Conservation (phyloP, 306 rosid species). For the Cucurbita maxima region DNA sequence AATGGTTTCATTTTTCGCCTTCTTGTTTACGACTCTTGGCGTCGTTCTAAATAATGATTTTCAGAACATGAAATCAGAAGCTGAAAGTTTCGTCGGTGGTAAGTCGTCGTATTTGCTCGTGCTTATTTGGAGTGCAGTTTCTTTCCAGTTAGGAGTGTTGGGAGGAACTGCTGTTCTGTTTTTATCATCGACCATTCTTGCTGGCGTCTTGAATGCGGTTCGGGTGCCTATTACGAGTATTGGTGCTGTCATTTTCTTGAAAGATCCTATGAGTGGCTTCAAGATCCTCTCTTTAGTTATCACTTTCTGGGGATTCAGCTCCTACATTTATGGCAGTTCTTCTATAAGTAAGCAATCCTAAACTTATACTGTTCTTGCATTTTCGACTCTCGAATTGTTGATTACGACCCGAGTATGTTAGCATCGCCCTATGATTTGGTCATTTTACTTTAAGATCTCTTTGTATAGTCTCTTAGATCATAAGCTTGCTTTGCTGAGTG, state of each 20-base stretch:
- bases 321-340: conserved; percentile 57
- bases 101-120: conserved; percentile 41
- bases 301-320: conserved; percentile 42
- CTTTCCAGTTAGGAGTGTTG: conserved; percentile 68
- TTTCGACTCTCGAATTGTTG: not conserved
- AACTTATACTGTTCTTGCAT: not conserved
- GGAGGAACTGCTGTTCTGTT: conserved; percentile 74
- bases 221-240: conserved; percentile 81
- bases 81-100: conserved; percentile 52
- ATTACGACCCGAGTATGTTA: not conserved
- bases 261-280: conserved; percentile 70
- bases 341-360: conserved; percentile 12
- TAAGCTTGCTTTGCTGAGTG: too few relatives aligned
- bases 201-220: conserved; percentile 78
- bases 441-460: too few relatives aligned
- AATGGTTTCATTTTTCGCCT: conserved; percentile 66
- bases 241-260: conserved; percentile 67
- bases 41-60: conserved; percentile 38
- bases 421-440: too few relatives aligned
- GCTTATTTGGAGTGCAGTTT: conserved; percentile 59
- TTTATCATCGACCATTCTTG: conserved; percentile 80
- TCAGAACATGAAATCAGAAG: conserved; percentile 49
- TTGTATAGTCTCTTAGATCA: too few relatives aligned
- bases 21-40: conserved; percentile 59
- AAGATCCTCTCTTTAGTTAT: conserved; percentile 47